Conservation (phyloP, 208 protist genomes). For the Acanthamoeba sp. region DNA sequence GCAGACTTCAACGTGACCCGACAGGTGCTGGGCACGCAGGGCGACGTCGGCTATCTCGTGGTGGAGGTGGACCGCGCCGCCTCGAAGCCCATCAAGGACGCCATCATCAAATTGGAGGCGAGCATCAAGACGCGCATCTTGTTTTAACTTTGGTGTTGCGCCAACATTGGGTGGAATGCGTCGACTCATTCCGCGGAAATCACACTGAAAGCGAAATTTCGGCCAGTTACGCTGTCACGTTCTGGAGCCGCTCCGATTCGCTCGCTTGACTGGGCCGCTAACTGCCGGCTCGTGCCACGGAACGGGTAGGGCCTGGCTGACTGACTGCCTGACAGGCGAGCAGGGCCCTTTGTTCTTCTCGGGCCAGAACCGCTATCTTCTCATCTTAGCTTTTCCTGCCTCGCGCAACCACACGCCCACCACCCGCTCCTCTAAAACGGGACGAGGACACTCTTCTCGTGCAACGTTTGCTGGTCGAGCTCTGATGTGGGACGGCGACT, state of each 20-base stretch:
- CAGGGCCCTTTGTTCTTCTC: too few relatives aligned
- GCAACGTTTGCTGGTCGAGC: background rate
- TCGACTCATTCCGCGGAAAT: background rate
- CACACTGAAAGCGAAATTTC: background rate
- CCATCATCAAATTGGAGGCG: slow-evolving; percentile 76
- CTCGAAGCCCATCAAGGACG: slow-evolving; percentile 82
- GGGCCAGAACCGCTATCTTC: too few relatives aligned
- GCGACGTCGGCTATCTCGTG: slow-evolving; percentile 91
- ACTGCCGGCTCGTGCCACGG: background rate
- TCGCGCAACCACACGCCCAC: too few relatives aligned
- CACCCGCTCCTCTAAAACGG: too few relatives aligned
- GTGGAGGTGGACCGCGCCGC: slow-evolving; percentile 83
- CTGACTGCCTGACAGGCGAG: too few relatives aligned
- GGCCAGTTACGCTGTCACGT: background rate
- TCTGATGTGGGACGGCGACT: background rate
- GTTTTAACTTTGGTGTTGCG: slow-evolving; percentile 83
- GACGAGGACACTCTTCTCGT: too few relatives aligned
- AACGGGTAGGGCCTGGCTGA: background rate
- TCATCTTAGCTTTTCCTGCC: too few relatives aligned
- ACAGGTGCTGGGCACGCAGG: slow-evolving; percentile 91
- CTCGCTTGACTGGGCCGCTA: background rate
- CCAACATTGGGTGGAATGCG: too few relatives aligned
- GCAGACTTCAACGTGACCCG: slow-evolving; percentile 92
- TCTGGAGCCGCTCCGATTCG: background rate
- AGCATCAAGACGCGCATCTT: slow-evolving; percentile 84